A percentile compares a stretch with the other conserved stretches of the same genome.
Evolutionary conservation across 148 eudicot species (phyloP).

Genomic region (Fallopia convolvulus): DNA sequence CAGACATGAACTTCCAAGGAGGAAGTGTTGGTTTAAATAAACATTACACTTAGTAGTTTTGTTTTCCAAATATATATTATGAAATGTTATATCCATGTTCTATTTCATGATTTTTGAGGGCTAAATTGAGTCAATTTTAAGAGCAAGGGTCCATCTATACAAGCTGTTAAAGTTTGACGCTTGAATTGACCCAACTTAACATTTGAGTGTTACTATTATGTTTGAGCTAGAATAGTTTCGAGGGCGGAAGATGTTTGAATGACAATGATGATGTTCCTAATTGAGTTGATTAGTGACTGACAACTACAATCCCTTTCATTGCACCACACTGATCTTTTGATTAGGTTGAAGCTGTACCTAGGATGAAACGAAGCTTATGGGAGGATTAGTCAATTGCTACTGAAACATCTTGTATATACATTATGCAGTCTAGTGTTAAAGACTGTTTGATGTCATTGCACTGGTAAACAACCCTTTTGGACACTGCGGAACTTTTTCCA

Average conservation of each 20-base stretch:
- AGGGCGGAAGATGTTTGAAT: not conserved
- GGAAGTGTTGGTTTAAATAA: not conserved
- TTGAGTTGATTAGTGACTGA: not conserved
- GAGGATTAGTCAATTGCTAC: not conserved
- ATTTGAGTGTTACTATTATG: not conserved
- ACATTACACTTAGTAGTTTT: not conserved
- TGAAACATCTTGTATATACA: not conserved
- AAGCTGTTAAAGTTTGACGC: not conserved
- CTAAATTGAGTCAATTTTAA: too few species aligned
- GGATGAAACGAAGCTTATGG: conserved; percentile 1
- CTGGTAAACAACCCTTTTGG: not conserved
- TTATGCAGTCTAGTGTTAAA: not conserved
- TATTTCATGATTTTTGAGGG: too few species aligned
- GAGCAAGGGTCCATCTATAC: not conserved
- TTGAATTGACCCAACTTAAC: not conserved
- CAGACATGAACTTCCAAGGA: not conserved
- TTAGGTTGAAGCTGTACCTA: not conserved
- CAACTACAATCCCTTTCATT: not conserved
- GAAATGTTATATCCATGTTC: not conserved
- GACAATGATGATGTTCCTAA: not conserved
- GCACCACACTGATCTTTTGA: not conserved
- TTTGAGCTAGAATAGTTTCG: not conserved
- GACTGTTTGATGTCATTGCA: conserved; percentile 4
- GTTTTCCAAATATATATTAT: not conserved
- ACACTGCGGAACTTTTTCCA: not conserved